Evolutionary conservation across 2,329 filamentous ascomycete species (phyloP), one percentile per base, ranked within the genome.

Genomic region (Xylariaceae sp.): DNA sequence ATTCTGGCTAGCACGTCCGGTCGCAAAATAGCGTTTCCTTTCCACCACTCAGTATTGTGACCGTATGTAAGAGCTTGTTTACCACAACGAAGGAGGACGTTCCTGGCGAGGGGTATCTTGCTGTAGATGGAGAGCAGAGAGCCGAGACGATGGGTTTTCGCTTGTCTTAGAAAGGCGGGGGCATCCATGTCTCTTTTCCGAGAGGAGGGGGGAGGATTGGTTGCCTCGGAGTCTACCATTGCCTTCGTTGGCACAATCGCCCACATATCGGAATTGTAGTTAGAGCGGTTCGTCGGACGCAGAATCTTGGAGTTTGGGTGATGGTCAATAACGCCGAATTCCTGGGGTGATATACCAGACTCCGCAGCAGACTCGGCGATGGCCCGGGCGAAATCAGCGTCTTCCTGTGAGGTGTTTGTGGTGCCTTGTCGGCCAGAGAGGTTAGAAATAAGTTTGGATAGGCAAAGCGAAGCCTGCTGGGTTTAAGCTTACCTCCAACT

Each of bases 41-140:
- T 78, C 83, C 83, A 86, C 83, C 83, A 86, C 56, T 81, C 76
- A 9, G 70, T 71, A 59, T 80, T 74, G 60, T 78, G 73, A 1
- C 82, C 81, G 58, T 85, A 86, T 35, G 71, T 74, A 1, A 69
- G 62, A 2, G 74, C 69, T 4, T 74, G 66, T 3, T 65, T 51
- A 1, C 76, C 76, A 7, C 68, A 70, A 29, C 70, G 65, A 2
- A 86, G 72, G 9, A 86, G 70, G 2, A 77, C 70, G 59, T 85
- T 84, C 50, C 82, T 76, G 0, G 75, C 75, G 0, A 81, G 67
- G 1, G 83, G 83, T 29, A 86, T 85, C 53, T 79, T 73, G 62
- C 85, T 79, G 40, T 81, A 73, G 6, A 86, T 80, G 3, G 81
- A 83, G 9, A 86, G 60, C 2, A 85, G 67, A 0, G 75, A 77